Evolutionary conservation across 2,329 filamentous ascomycete genomes (phyloP), one percentile per base, ranked within the genome.

Genomic region (Emmonsia crescens): DNA sequence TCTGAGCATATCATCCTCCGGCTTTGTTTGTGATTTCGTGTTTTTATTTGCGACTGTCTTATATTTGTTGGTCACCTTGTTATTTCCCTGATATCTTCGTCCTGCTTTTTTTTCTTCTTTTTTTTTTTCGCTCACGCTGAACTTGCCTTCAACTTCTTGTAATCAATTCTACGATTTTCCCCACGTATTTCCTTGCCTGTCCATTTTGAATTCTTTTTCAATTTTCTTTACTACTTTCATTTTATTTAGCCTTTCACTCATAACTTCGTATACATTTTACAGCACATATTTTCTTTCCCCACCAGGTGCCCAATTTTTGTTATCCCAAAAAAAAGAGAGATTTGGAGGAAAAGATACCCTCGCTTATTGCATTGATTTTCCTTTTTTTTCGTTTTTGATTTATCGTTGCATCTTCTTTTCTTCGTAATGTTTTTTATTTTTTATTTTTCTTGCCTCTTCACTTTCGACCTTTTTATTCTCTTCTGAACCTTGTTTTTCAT

Each of bases 341-440:
- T 52, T 63, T 64, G 60, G 60, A 54, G 57, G 55, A 36, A 55
- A 60, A 46, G 59, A 44, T 60, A 60, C 51, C 49, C 51, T 60
- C 51, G n/a, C 40, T 60, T 46, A 27, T 60, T 57, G 40, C 24
- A 42, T 60, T 58, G 12, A 44, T 52, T 60, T 60, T 49, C 60
- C 2, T 8, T 33, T 31, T 16, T 36, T 55, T 46, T 55, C 40
- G 5, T 12, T 19, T 49, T 51, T 52, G 21, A n/a, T 60, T 51
- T 51, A n/a, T 33, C 48, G 21, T 9, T 52, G 49, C 27, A 36
- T 29, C n/a, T 24, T 49, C 21, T 27, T 16, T 31, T 38, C 38
- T 60, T 33, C 14, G 10, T 52, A 10, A 51, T 33, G 29, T n/a
- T 10, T 33, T 5, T 6, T 33, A 12, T 21, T 36, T 46, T n/a